Percentiles rank a stretch among this genome's conserved stretches.
Conservation (phyloP, 2,329 filamentous ascomycete genomes). For the Nigrospora osmanthi region DNA sequence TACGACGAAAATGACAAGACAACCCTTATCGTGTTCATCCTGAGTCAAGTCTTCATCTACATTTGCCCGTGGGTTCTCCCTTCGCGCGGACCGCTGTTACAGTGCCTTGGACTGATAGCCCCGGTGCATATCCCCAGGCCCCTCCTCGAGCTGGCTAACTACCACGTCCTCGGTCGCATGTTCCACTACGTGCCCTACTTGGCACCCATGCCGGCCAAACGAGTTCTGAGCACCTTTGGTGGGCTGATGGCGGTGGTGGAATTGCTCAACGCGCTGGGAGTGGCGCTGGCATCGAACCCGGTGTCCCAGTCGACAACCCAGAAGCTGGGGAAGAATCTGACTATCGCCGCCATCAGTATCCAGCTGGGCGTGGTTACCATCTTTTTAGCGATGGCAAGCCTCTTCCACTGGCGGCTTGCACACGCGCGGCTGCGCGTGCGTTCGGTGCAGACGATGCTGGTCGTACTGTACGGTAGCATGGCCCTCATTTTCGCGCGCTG, state of each 20-base stretch:
- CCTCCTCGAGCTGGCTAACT: slow-evolving; percentile 55
- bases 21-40: slow-evolving; percentile 32
- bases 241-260: slow-evolving; percentile 37
- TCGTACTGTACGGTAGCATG: slow-evolving; percentile 34
- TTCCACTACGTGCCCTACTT: slow-evolving; percentile 55
- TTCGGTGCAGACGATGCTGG: slow-evolving; percentile 17
- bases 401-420: slow-evolving; percentile 34
- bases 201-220: slow-evolving; percentile 41
- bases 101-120: background rate
- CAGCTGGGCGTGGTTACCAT: slow-evolving; percentile 38
- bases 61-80: slow-evolving; percentile 25
- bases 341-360: slow-evolving; percentile 32
- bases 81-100: background rate
- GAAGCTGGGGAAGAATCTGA: slow-evolving; percentile 26
- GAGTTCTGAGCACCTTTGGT: slow-evolving; percentile 38
- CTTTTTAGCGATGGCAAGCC: slow-evolving; percentile 33
- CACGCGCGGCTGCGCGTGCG: slow-evolving; percentile 7
- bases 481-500: slow-evolving; percentile 37
- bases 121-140: slow-evolving; percentile 29
- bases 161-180: slow-evolving; percentile 53
- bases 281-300: slow-evolving; percentile 29
- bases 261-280: slow-evolving; percentile 35
- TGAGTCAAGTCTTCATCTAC: slow-evolving; percentile 30
- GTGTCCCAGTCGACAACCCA: slow-evolving; percentile 17
- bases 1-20: background rate